Conservation (phyloP, 352 stramenopile genomes). For the Plasmopara muralis region DNA sequence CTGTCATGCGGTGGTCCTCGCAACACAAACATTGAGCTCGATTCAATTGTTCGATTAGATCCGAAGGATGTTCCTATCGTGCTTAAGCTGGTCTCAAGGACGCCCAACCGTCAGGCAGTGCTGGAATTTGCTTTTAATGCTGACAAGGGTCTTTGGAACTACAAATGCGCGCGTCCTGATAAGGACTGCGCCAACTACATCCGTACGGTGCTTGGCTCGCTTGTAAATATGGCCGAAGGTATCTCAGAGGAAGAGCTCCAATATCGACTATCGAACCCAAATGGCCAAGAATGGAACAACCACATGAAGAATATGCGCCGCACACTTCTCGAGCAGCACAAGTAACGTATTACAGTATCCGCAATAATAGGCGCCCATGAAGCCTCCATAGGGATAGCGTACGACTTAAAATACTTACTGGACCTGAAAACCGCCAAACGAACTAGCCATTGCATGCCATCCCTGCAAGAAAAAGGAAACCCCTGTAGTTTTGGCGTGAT, state of each 20-base stretch:
- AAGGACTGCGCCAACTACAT: slow-evolving; percentile 89
- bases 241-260: slow-evolving; percentile 89
- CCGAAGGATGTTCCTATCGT: slow-evolving; percentile 65
- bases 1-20: slow-evolving; percentile 68
- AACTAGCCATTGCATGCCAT: no score
- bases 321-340: slow-evolving; percentile 50
- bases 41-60: slow-evolving; percentile 75
- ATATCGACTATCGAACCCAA: slow-evolving; percentile 72
- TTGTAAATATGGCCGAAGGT: slow-evolving; percentile 88
- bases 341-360: slow-evolving; percentile 12
- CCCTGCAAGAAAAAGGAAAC: no score
- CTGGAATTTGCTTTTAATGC: slow-evolving; percentile 85
- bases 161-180: slow-evolving; percentile 82
- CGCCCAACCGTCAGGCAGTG: slow-evolving; percentile 56
- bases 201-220: slow-evolving; percentile 81
- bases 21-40: slow-evolving; percentile 76
- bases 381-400: background rate
- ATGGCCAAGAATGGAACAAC: slow-evolving; percentile 71
- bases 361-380: no score
- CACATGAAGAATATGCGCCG: slow-evolving; percentile 80
- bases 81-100: slow-evolving; percentile 56
- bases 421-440: background rate
- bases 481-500: no score
- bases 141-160: slow-evolving; percentile 86
- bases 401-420: slow-evolving; percentile 4